phyloP scores from a whole-genome alignment of 2,329 filamentous ascomycete species.

The Neofusicoccum sp. region DNA sequence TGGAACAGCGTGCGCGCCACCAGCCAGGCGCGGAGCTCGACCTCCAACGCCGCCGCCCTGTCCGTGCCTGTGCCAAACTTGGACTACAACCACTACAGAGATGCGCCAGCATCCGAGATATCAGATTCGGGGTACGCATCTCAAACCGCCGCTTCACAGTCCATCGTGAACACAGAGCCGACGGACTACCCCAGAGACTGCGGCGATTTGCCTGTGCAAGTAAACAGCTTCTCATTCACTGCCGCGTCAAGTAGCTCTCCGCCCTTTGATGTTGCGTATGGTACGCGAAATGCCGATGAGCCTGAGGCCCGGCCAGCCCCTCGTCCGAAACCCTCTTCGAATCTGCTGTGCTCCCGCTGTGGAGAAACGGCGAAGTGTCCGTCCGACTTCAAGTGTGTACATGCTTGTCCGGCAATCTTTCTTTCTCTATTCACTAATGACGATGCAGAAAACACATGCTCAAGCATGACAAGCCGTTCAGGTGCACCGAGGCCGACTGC shows the following conservation, averaged over 20 bases:
- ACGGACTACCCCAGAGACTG: constrained; percentile 17
- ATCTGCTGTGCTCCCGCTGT: constrained; percentile 26
- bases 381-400: constrained; percentile 38
- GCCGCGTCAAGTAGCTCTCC: background rate
- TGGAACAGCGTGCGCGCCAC: constrained; percentile 14
- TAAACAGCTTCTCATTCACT: constrained; percentile 6
- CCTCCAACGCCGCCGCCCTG: background rate
- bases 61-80: constrained; percentile 12
- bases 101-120: constrained; percentile 26
- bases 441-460: constrained; percentile 67
- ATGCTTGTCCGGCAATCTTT: background rate
- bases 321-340: background rate
- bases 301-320: background rate
- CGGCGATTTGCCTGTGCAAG: constrained; percentile 3
- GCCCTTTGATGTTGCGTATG: background rate
- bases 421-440: background rate
- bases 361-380: constrained; percentile 30
- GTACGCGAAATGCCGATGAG: background rate
- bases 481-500: constrained; percentile 61
- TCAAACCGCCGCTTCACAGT: constrained; percentile 25
- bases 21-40: background rate
- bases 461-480: constrained; percentile 66
- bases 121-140: constrained; percentile 37
- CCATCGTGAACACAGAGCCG: constrained; percentile 32
- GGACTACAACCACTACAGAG: constrained; percentile 24